These are phyloP conservation scores for Syncephalastrum sp. DNA, from an alignment of 371 early-diverging fungal genomes.

Conservation along the genomic window DNA sequence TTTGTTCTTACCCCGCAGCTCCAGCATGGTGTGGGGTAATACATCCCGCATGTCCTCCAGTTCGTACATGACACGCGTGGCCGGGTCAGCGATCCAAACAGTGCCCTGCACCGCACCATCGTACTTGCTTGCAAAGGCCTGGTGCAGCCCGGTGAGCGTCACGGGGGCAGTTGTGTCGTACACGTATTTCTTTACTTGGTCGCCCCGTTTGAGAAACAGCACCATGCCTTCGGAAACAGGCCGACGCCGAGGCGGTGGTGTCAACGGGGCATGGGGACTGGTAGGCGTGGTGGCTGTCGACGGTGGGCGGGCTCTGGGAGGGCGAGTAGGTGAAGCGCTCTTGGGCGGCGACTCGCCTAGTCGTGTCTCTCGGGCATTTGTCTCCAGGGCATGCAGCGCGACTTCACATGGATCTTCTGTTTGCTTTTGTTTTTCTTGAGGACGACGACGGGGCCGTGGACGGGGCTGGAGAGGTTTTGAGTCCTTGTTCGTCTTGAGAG, in stretches of 20 bases:
- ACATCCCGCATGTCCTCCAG: conserved; percentile 62
- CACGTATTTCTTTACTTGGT: conserved; percentile 45
- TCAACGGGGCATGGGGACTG: no score
- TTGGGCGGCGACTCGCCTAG: no score
- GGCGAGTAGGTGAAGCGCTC: no score
- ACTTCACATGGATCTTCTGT: no score
- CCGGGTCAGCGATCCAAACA: conserved; percentile 46
- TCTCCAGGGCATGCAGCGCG: no score
- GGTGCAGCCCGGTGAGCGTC: conserved; percentile 34
- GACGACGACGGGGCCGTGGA: conserved; percentile 7
- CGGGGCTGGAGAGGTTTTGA: conserved; percentile 14
- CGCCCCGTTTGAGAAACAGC: conserved; percentile 52
- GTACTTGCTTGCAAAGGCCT: conserved; percentile 52
- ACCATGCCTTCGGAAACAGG: conserved; percentile 11
- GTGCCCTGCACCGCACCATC: conserved; percentile 14
- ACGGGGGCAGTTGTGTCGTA: conserved; percentile 26
- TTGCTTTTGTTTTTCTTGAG: not conserved
- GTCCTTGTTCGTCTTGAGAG: conserved; percentile 55
- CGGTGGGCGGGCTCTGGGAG: no score
- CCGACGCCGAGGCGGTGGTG: conserved; percentile 6
- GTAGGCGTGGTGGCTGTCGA: no score
- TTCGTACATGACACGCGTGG: conserved; percentile 54
- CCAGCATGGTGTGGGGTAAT: conserved; percentile 17
- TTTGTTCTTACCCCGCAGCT: conserved; percentile 2
- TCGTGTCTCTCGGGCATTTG: no score